phyloP scores from a whole-genome alignment of 2,329 filamentous ascomycete genomes.

The Onygena corvina region DNA sequence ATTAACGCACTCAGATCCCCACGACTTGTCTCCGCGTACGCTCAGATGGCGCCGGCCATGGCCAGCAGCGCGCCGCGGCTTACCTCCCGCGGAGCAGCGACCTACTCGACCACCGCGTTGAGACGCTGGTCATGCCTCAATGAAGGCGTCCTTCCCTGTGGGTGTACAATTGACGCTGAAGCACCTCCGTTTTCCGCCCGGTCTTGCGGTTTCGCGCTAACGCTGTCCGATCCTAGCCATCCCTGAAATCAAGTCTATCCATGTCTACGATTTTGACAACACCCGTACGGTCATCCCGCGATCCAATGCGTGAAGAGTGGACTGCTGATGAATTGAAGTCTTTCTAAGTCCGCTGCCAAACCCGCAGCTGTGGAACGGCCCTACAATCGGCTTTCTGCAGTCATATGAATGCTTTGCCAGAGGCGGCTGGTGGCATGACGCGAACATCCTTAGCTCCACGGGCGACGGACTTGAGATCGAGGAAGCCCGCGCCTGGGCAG shows the following conservation, averaged over 20 bases:
- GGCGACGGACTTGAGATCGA: constrained; percentile 72
- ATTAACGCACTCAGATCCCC: constrained; percentile 1
- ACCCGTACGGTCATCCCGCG: constrained; percentile 50
- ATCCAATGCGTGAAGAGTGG: neutral
- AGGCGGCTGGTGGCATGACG: constrained; percentile 96
- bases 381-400: constrained; percentile 64
- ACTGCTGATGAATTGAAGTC: constrained; percentile 40
- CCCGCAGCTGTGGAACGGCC: constrained; percentile 68
- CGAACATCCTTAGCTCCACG: constrained; percentile 70
- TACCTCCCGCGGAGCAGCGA: constrained; percentile 18
- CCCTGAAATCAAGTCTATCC: constrained; percentile 62
- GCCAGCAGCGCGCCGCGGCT: constrained; percentile 20
- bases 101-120: constrained; percentile 57
- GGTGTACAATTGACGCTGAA: constrained; percentile 16
- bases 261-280: constrained; percentile 98
- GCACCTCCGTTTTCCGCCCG: neutral
- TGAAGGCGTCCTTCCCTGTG: constrained; percentile 50
- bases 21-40: neutral
- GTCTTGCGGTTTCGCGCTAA: neutral
- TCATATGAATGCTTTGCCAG: constrained; percentile 63
- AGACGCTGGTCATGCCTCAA: constrained; percentile 74
- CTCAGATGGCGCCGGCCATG: constrained; percentile 6
- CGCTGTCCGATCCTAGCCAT: constrained; percentile 35
- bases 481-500: constrained; percentile 71
- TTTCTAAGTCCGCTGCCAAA: constrained; percentile 89